Evolutionary conservation across 257 asterid genomes (phyloP).

Genomic region (Penstemon barbatus): DNA sequence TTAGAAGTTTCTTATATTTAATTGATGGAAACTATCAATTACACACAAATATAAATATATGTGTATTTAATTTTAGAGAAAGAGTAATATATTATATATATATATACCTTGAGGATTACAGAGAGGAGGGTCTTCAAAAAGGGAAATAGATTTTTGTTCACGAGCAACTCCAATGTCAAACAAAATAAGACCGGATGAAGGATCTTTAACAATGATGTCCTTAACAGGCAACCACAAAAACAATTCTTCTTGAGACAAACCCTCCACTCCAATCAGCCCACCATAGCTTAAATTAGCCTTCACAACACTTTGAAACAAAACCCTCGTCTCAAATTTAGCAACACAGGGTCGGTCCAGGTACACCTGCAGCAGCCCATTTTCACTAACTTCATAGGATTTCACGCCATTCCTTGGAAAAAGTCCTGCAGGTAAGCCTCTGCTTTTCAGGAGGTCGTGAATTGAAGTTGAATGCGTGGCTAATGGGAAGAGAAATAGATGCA

Average conservation of each 20-base stretch:
- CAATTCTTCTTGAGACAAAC: slow-evolving; percentile 81
- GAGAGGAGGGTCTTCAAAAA: slow-evolving; percentile 81
- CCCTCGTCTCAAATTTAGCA: slow-evolving; percentile 72
- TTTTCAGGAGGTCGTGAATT: slow-evolving; percentile 66
- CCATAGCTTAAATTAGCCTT: slow-evolving; percentile 82
- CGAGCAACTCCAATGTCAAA: slow-evolving; percentile 91
- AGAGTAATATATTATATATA: neutral
- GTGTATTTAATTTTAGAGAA: too few species aligned
- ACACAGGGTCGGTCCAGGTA: slow-evolving; percentile 74
- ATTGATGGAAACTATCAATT: too few species aligned
- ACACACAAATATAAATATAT: too few species aligned
- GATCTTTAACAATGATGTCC: slow-evolving; percentile 77
- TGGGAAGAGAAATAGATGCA: slow-evolving; percentile 29
- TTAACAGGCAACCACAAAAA: slow-evolving; percentile 88
- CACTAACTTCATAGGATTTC: slow-evolving; percentile 51
- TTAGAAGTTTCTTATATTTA: too few species aligned
- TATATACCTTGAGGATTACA: slow-evolving; percentile 65
- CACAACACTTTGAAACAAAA: slow-evolving; percentile 67
- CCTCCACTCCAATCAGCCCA: slow-evolving; percentile 75
- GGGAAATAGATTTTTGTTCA: slow-evolving; percentile 79
- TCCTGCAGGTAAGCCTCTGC: slow-evolving; percentile 81
- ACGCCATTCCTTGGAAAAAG: slow-evolving; percentile 81
- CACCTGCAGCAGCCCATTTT: slow-evolving; percentile 59
- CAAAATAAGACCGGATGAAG: slow-evolving; percentile 74
- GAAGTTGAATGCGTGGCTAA: slow-evolving; percentile 22